Evolutionary conservation across 129 eudicot species (phyloP).

Genomic region (Sambucus nigra): DNA sequence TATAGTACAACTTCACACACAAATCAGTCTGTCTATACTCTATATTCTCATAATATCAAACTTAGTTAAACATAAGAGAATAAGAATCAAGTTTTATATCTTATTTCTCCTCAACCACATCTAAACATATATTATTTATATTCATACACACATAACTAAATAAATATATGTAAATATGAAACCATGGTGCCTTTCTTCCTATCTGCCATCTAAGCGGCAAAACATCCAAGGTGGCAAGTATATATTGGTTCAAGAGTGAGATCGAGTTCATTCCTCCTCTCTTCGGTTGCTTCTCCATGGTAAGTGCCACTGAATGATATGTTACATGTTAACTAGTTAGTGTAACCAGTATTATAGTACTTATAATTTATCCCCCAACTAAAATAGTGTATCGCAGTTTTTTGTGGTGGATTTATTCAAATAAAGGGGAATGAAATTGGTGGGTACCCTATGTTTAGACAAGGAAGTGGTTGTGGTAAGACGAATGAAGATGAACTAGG

Average conservation of each 20-base stretch:
- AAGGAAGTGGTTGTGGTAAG: constrained; percentile 40
- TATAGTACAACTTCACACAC: too few species aligned
- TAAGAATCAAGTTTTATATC: neutral
- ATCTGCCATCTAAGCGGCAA: constrained; percentile 25
- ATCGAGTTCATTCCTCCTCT: constrained; percentile 63
- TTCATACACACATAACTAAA: neutral
- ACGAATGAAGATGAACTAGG: constrained; percentile 28
- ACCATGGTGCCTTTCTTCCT: neutral
- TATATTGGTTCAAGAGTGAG: constrained; percentile 75
- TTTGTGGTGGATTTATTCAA: neutral
- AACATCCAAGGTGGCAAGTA: constrained; percentile 67
- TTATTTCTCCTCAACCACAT: too few species aligned
- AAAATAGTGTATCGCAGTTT: neutral
- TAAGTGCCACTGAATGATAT: constrained; percentile 36
- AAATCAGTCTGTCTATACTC: too few species aligned
- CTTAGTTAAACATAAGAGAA: neutral
- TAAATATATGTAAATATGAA: neutral
- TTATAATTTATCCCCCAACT: neutral
- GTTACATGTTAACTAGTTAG: neutral
- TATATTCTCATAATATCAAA: too few species aligned
- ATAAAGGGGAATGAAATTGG: neutral
- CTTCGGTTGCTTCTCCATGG: constrained; percentile 45
- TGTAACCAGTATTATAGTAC: too few species aligned
- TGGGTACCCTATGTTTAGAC: constrained; percentile 48
- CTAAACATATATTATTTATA: neutral